These are phyloP conservation scores for Suillus plorans DNA, from an alignment of 768 basidiomycete species.

Conservation along the genomic window DNA sequence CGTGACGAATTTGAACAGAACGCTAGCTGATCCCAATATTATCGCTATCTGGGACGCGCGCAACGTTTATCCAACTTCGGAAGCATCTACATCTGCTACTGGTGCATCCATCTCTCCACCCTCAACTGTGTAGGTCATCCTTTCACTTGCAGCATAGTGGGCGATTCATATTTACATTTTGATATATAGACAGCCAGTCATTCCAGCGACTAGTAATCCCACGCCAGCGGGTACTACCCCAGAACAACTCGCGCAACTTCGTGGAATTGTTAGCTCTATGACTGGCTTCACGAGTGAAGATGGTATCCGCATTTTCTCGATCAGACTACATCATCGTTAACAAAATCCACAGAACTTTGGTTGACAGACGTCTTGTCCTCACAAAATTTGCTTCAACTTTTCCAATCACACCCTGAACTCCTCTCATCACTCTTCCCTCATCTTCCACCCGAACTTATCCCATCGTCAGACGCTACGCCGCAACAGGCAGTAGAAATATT, in stretches of 20 bases:
- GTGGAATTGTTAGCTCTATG: constrained; percentile 50
- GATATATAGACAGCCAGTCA: neutral
- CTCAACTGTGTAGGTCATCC: constrained; percentile 23
- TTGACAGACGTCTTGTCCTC: constrained; percentile 77
- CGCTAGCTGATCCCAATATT: constrained; percentile 66
- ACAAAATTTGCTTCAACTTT: constrained; percentile 68
- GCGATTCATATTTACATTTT: neutral
- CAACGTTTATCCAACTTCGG: constrained; percentile 40
- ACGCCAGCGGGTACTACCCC: constrained; percentile 37
- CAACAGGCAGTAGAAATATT: constrained; percentile 49
- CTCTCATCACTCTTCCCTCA: constrained; percentile 74
- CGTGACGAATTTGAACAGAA: constrained; percentile 65
- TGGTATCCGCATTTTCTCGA: neutral
- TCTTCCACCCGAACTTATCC: constrained; percentile 75
- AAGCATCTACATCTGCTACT: constrained; percentile 39
- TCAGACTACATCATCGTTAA: constrained; percentile 7
- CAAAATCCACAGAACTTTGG: constrained; percentile 42
- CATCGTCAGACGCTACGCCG: constrained; percentile 53
- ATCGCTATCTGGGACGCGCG: constrained; percentile 56
- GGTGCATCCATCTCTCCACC: constrained; percentile 33
- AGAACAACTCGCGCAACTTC: constrained; percentile 68
- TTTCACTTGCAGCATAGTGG: neutral
- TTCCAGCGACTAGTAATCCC: neutral
- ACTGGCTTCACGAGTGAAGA: constrained; percentile 31
- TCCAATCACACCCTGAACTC: constrained; percentile 67